A percentile compares a stretch with the other conserved stretches of the same genome.
These are phyloP conservation scores for Pilatotrama ljubarskyi DNA, from an alignment of 768 basidiomycete species.

Conservation along the genomic window DNA sequence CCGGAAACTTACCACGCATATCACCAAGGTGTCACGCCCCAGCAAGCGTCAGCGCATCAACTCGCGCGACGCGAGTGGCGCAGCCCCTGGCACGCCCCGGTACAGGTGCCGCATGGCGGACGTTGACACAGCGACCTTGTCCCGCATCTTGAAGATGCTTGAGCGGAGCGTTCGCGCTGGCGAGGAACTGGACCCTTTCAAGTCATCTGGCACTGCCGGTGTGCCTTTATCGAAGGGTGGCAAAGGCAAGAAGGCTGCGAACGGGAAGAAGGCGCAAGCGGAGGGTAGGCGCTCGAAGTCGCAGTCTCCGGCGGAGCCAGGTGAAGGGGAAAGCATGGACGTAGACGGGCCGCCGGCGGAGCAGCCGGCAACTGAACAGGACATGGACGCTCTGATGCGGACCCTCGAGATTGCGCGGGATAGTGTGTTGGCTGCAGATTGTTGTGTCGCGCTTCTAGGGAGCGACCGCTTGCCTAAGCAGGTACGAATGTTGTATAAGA, in stretches of 20 bases:
- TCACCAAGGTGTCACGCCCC: constrained; percentile 66
- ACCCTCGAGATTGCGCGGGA: constrained; percentile 65
- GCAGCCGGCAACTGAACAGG: constrained; percentile 38
- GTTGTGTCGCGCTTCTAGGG: constrained; percentile 73
- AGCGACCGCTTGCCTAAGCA: constrained; percentile 85
- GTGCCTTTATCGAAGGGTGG: constrained; percentile 23
- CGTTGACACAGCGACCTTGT: constrained; percentile 61
- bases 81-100: constrained; percentile 40
- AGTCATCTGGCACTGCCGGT: constrained; percentile 22
- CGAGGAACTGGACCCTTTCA: constrained; percentile 76
- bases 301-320: constrained; percentile 41
- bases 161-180: constrained; percentile 77
- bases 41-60: constrained; percentile 64
- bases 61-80: constrained; percentile 39
- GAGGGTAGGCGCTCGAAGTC: constrained; percentile 46
- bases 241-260: constrained; percentile 41
- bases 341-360: constrained; percentile 22
- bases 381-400: constrained; percentile 52
- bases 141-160: constrained; percentile 71
- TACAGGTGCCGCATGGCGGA: constrained; percentile 62
- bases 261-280: constrained; percentile 31
- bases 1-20: constrained; percentile 68
- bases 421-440: constrained; percentile 81
- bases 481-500: constrained; percentile 43
- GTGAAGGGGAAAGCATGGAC: constrained; percentile 31